Percentiles rank a stretch among this genome's conserved stretches.
Conservation (phyloP, 164 flowering plant species). For the Litsea cubeba region DNA sequence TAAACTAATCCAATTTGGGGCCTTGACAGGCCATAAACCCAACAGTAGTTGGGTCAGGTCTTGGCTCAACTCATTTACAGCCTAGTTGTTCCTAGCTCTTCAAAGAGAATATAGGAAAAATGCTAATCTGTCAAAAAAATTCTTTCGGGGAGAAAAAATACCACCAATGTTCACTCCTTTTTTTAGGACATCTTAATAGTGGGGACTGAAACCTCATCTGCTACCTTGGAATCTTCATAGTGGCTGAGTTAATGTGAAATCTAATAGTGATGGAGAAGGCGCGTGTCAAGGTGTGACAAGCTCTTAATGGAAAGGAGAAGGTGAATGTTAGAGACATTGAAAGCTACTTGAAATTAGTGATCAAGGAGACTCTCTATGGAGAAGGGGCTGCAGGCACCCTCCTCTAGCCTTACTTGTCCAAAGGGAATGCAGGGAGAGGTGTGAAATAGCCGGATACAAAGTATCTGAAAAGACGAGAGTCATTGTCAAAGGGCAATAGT, state of each 20-base stretch:
- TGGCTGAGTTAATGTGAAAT: slow-evolving; percentile 7
- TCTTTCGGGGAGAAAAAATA: no score
- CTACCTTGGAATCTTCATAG: not conserved
- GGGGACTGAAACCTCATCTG: slow-evolving; percentile 5
- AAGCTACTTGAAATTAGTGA: not conserved
- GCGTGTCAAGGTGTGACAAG: not conserved
- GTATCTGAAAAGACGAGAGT: slow-evolving; percentile 27
- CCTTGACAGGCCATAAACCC: not conserved
- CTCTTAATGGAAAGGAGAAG: slow-evolving; percentile 4
- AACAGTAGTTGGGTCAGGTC: not conserved
- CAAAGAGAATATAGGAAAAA: not conserved
- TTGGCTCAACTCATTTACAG: slow-evolving; percentile 14
- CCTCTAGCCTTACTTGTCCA: slow-evolving; percentile 33
- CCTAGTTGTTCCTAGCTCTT: slow-evolving; percentile 14
- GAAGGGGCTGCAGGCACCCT: slow-evolving; percentile 29
- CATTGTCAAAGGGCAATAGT: slow-evolving; percentile 26
- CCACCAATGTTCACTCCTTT: not conserved
- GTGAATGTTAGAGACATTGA: not conserved
- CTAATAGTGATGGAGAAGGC: slow-evolving; percentile 8
- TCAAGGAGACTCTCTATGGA: not conserved
- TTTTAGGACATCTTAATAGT: slow-evolving; percentile 8
- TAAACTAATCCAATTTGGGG: no score
- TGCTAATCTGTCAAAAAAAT: no score
- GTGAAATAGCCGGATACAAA: slow-evolving; percentile 21
- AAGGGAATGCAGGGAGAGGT: slow-evolving; percentile 22